Conservation (phyloP, 1,284 basidiomycete species). For the Moesziomyces sp. region DNA sequence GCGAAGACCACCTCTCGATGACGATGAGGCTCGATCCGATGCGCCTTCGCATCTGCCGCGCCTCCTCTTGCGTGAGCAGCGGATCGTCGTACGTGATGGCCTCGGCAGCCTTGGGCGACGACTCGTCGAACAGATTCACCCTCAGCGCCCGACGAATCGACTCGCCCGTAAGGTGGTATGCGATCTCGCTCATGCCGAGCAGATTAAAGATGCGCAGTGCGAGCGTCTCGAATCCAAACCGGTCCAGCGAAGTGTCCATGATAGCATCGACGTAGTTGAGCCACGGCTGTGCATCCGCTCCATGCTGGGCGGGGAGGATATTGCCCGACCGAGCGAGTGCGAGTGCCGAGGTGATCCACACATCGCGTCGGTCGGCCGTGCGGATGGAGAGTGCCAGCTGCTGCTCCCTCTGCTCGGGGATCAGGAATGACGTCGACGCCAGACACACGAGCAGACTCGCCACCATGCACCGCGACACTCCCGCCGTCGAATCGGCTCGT, state of each 20-base stretch:
- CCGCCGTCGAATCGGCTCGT: constrained; percentile 4
- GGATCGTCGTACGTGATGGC: constrained; percentile 6
- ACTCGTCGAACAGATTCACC: constrained; percentile 25
- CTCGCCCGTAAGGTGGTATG: constrained; percentile 31
- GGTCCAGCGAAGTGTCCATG: constrained; percentile 25
- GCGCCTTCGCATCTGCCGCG: constrained; percentile 25
- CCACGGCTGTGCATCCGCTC: constrained; percentile 1
- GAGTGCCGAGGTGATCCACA: constrained; percentile 27
- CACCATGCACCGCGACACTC: constrained; percentile 28
- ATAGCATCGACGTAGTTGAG: constrained; percentile 17
- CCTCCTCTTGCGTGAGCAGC: constrained; percentile 10
- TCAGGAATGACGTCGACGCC: constrained; percentile 20
- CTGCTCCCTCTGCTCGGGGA: constrained; percentile 22
- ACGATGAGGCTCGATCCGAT: constrained; percentile 18
- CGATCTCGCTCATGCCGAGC: constrained; percentile 23
- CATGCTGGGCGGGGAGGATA: neutral
- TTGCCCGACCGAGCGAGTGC: constrained; percentile 24
- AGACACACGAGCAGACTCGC: constrained; percentile 31
- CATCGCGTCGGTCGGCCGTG: constrained; percentile 26
- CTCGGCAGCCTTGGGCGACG: constrained; percentile 5
- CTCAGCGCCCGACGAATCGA: constrained; percentile 26
- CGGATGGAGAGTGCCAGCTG: constrained; percentile 10
- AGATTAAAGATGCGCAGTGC: constrained; percentile 20
- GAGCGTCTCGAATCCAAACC: constrained; percentile 31
- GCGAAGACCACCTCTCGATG: constrained; percentile 21